Evolutionary conservation across 352 stramenopile genomes (phyloP), one percentile per base, ranked within the genome.

Genomic region (Globisporangium iwayamae): DNA sequence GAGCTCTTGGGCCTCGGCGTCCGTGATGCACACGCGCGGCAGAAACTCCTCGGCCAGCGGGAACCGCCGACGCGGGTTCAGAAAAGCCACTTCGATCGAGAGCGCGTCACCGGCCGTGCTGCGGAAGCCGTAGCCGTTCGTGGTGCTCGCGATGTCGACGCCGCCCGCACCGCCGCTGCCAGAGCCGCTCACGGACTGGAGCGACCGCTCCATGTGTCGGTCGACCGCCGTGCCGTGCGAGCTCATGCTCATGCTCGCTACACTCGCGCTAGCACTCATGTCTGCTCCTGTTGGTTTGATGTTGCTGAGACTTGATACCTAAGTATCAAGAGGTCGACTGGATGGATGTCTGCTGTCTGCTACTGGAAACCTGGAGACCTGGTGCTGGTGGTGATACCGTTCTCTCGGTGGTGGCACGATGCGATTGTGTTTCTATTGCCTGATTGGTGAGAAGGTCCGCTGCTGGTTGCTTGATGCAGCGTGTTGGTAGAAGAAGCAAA

Each of bases 21-120:
- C 51, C 16, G 66, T 71, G 39, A 89, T 63, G 51, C 69, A 51
- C 14, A 83, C 78, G 36, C 65, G 63, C 55, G 80, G 80, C n/a
- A 89, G 68, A 57, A 68, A 75, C 58, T 87, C 76, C 47, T 86
- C 72, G 16, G 63, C 71, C 18, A 89, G 70, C 18, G 80, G 80
- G 65, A 89, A 89, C 7, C 80, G 80, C 25, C 80, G 71, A 2
- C 80, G 74, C 41, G 78, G 80, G 63, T 89, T 85, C 39, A 81
- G 62, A 50, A 68, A 77, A 56, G 82, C 70, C 65, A 89, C 78
- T 51, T 89, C 79, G 54, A 89, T 89, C 41, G 79, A 86, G 39
- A 86, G 70, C 56, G 79, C 69, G 34, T 85, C 75, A 52, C 79
- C 77, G 13, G 73, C 75, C 0, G 75, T 77, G 56, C 71, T 83